These are phyloP conservation scores for Cladophialophora carrionii DNA, from an alignment of 2,329 filamentous ascomycete genomes.

Conservation along the genomic window DNA sequence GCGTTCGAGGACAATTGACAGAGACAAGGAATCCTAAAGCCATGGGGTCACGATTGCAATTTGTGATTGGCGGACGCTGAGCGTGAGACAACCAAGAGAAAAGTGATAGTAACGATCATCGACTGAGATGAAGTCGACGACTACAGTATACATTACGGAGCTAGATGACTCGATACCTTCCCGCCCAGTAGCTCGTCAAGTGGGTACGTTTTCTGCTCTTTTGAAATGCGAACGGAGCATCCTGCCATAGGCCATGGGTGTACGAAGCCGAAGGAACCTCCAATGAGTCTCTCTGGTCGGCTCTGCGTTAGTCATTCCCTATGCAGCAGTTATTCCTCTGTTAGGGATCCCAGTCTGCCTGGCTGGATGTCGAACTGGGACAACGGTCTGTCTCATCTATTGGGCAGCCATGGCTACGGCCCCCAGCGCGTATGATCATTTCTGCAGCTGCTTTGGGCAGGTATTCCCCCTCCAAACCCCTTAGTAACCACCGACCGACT, in stretches of 20 bases:
- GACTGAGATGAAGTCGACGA: neutral
- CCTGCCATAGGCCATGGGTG: neutral
- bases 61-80: neutral
- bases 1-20: neutral
- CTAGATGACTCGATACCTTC: neutral
- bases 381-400: neutral
- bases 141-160: neutral
- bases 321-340: neutral
- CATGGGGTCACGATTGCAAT: neutral
- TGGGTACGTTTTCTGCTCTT: neutral
- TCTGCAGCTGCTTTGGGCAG: neutral
- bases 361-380: neutral
- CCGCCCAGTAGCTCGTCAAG: neutral
- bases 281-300: neutral
- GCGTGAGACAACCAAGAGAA: neutral
- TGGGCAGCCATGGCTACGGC: neutral
- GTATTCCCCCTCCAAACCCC: neutral
- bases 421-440: neutral
- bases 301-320: neutral
- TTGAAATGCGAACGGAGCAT: neutral
- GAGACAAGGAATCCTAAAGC: neutral
- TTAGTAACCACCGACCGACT: neutral
- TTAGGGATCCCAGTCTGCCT: no score
- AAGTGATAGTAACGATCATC: neutral
- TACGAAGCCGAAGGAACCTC: neutral